Evolutionary conservation across 2,329 filamentous ascomycete species (phyloP).

Genomic region (Penicillium italicum): DNA sequence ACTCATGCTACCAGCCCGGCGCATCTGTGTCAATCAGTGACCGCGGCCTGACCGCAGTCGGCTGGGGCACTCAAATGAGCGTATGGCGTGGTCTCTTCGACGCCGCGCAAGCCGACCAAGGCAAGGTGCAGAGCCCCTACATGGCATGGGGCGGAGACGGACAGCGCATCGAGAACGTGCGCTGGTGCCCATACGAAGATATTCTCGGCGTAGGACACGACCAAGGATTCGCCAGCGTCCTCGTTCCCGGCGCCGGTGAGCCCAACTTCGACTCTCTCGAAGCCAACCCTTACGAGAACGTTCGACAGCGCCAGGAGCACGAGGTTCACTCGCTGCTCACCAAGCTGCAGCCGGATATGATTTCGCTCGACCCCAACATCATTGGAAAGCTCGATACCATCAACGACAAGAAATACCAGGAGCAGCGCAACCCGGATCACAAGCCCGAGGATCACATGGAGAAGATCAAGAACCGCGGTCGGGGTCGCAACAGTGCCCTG

Average conservation of each 20-base stretch:
- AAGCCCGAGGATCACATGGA: slow-evolving; percentile 58
- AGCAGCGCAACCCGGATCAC: slow-evolving; percentile 75
- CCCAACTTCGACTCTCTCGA: slow-evolving; percentile 94
- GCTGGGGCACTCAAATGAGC: slow-evolving; percentile 83
- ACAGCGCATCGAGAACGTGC: slow-evolving; percentile 71
- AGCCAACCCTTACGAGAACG: slow-evolving; percentile 90
- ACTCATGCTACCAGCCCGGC: slow-evolving; percentile 78
- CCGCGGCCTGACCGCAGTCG: slow-evolving; percentile 78
- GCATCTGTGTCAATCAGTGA: slow-evolving; percentile 86
- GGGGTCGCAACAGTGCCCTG: slow-evolving; percentile 85
- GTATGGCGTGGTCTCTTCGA: slow-evolving; percentile 90
- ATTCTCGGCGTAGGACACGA: slow-evolving; percentile 81
- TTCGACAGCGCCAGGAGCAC: slow-evolving; percentile 84
- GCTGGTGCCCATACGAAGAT: slow-evolving; percentile 95
- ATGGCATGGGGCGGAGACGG: slow-evolving; percentile 91
- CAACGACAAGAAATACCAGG: slow-evolving; percentile 70
- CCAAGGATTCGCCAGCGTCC: slow-evolving; percentile 80
- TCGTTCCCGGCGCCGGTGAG: slow-evolving; percentile 93
- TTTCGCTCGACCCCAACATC: slow-evolving; percentile 86
- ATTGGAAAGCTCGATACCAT: slow-evolving; percentile 82
- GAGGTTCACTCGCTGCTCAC: slow-evolving; percentile 89
- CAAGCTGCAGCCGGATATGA: slow-evolving; percentile 96
- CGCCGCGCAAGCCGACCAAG: slow-evolving; percentile 65
- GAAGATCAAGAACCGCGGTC: slow-evolving; percentile 67
- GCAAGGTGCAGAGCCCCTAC: slow-evolving; percentile 82